Evolutionary conservation across 257 asterid genomes (phyloP).

Genomic region (Cinchona pubescens): DNA sequence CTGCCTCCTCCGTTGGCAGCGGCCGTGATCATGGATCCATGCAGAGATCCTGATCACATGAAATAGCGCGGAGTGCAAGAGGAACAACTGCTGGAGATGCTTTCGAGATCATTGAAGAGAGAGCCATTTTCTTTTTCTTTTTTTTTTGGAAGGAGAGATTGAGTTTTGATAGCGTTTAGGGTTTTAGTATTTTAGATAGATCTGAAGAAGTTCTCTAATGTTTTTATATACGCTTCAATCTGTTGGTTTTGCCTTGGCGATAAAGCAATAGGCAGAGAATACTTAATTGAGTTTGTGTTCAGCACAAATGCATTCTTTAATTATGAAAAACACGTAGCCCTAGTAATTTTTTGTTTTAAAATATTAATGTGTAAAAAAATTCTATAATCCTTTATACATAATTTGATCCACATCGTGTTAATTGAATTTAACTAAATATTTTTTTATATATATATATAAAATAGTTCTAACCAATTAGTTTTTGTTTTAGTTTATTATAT

Average conservation of each 20-base stretch:
- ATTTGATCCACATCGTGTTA: no score
- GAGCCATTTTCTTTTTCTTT: background rate
- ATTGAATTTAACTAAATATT: no score
- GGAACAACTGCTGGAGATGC: background rate
- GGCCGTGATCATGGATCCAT: background rate
- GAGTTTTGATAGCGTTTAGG: background rate
- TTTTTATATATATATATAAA: no score
- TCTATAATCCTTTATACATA: no score
- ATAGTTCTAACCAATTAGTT: no score
- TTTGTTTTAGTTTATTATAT: no score
- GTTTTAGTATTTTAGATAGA: background rate
- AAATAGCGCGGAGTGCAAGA: background rate
- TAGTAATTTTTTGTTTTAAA: no score
- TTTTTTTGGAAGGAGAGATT: background rate
- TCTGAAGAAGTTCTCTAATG: background rate
- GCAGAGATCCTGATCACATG: background rate
- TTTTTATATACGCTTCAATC: background rate
- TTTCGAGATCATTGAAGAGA: background rate
- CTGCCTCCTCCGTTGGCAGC: background rate
- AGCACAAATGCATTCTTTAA: background rate
- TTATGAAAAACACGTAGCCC: no score
- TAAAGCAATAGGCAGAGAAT: background rate
- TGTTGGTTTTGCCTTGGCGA: background rate
- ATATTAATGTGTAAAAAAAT: no score
- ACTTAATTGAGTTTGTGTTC: background rate